Percentiles rank a stretch among this genome's conserved stretches.
phyloP scores from a whole-genome alignment of 495 filamentous ascomycete species.

The Parathielavia hyrcaniae region DNA sequence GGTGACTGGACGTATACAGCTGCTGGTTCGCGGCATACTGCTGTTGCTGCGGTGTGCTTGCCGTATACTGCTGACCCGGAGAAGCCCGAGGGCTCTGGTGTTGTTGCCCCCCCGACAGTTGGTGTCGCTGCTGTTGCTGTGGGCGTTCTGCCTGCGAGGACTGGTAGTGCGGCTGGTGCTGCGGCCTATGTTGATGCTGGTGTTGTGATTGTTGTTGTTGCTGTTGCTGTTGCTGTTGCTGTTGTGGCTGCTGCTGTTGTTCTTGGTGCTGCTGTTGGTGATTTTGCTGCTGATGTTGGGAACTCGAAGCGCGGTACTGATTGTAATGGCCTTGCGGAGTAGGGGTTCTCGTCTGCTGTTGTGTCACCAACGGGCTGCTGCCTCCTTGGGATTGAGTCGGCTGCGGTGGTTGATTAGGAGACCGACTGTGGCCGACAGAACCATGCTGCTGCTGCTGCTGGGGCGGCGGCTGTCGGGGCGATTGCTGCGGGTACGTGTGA shows the following conservation, averaged over 20 bases:
- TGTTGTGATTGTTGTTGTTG: slow-evolving; percentile 13
- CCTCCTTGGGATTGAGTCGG: slow-evolving; percentile 18
- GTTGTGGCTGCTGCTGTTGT: slow-evolving; percentile 18
- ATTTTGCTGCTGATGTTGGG: slow-evolving; percentile 21
- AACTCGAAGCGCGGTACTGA: slow-evolving; percentile 22
- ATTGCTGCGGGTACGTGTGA: slow-evolving; percentile 13
- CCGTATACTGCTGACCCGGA: slow-evolving; percentile 23
- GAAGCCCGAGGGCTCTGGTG: slow-evolving; percentile 17
- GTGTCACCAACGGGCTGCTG: slow-evolving; percentile 16
- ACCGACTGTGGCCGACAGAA: slow-evolving; percentile 23
- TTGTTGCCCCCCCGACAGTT: slow-evolving; percentile 25
- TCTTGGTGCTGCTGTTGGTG: slow-evolving; percentile 20
- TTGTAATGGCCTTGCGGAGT: slow-evolving; percentile 20
- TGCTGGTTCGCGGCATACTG: slow-evolving; percentile 24
- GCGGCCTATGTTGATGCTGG: slow-evolving; percentile 20
- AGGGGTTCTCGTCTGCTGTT: slow-evolving; percentile 19
- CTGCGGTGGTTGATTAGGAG: slow-evolving; percentile 27
- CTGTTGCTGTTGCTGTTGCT: slow-evolving; percentile 22
- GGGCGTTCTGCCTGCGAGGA: slow-evolving; percentile 17
- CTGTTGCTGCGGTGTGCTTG: slow-evolving; percentile 19
- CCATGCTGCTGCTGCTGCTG: slow-evolving; percentile 19
- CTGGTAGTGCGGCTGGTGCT: slow-evolving; percentile 13
- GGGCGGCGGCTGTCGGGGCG: slow-evolving; percentile 16
- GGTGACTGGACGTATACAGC: slow-evolving; percentile 19
- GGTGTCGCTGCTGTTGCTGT: slow-evolving; percentile 26